Evolutionary conservation across 495 filamentous ascomycete species (phyloP).

Genomic region (Penicillium canescens): DNA sequence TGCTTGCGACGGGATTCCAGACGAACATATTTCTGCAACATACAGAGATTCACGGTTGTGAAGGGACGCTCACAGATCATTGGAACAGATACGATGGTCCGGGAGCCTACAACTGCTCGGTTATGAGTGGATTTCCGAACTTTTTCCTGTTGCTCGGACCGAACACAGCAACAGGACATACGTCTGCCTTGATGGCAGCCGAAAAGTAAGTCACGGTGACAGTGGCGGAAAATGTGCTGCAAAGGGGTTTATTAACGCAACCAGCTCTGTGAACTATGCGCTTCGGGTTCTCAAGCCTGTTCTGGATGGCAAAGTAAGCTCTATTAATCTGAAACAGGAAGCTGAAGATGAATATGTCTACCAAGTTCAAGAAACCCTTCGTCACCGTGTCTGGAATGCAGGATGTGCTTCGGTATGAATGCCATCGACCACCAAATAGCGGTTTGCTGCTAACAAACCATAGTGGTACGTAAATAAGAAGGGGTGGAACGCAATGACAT

Average conservation of each 20-base stretch:
- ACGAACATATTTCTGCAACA: constrained; percentile 40
- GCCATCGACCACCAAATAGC: constrained; percentile 11
- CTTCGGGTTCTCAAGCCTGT: constrained; percentile 54
- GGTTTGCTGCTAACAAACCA: constrained; percentile 13
- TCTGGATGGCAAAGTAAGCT: constrained; percentile 38
- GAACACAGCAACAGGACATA: constrained; percentile 59
- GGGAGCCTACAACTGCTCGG: constrained; percentile 54
- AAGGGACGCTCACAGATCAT: constrained; percentile 40
- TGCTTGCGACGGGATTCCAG: constrained; percentile 53
- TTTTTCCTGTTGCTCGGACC: constrained; percentile 60
- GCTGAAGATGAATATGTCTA: constrained; percentile 45
- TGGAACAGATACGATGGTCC: constrained; percentile 49
- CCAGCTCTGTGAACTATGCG: constrained; percentile 37
- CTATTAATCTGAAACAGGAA: constrained; percentile 43
- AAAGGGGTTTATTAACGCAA: constrained; percentile 1
- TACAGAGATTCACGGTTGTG: constrained; percentile 38
- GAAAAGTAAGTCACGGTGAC: constrained; percentile 52
- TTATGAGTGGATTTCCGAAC: constrained; percentile 57
- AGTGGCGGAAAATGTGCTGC: no score
- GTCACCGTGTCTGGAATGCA: constrained; percentile 42
- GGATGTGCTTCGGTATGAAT: constrained; percentile 41
- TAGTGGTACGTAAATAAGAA: constrained; percentile 28
- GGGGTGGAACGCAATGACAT: constrained; percentile 50
- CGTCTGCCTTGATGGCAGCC: constrained; percentile 49
- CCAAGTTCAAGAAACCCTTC: constrained; percentile 39